Conservation (phyloP, 1,284 basidiomycete species). For the Papiliotrema fonsecae region DNA sequence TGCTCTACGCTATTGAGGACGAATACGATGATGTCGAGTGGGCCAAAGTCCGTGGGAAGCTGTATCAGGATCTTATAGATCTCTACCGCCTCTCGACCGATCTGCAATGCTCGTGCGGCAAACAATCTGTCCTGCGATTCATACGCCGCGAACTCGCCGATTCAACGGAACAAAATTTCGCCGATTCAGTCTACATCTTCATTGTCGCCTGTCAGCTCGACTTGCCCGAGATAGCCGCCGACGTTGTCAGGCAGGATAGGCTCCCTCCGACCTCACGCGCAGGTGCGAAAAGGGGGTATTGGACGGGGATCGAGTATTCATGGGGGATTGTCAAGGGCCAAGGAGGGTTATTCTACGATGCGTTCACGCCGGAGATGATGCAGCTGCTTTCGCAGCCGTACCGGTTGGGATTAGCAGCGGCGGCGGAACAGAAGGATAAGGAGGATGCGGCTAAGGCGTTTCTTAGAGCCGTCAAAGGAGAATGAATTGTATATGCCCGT, state of each 20-base stretch:
- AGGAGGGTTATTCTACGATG: not conserved
- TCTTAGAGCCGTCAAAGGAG: not conserved
- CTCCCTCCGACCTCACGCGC: not conserved
- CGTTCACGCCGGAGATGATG: not conserved
- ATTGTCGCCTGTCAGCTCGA: not conserved
- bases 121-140: not conserved
- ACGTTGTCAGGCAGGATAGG: not conserved
- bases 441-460: not conserved
- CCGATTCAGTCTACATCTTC: not conserved
- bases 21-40: not conserved
- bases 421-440: not conserved
- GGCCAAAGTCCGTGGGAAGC: not conserved
- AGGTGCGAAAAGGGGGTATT: not conserved
- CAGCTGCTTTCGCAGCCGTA: conserved; percentile 1
- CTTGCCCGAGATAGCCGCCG: not conserved
- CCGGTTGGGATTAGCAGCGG: not conserved
- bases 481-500: no score
- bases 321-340: not conserved
- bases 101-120: not conserved
- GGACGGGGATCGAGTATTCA: not conserved
- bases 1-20: not conserved
- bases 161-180: not conserved
- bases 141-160: not conserved
- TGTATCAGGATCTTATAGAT: not conserved
- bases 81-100: not conserved